Base-by-base conservation (phyloP, 768 basidiomycete genomes). In the Suillus ampliporus region DNA sequence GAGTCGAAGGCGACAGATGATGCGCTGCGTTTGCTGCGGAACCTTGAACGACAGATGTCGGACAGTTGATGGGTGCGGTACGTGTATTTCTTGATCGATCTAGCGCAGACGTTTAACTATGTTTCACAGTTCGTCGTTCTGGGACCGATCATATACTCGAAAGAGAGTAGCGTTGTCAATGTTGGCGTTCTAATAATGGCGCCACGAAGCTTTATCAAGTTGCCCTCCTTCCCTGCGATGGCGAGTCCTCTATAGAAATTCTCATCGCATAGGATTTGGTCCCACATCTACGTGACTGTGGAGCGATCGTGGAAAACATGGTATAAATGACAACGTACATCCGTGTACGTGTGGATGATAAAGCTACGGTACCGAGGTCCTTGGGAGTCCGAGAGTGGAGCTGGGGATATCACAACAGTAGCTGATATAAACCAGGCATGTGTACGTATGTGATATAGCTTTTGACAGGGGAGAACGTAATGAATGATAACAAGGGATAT, bases 1-100 rank as follows among this genome's bases (percentile, higher is more conserved):
- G 61, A 70, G 10, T 51, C 68, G 26, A 57, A 50, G 0, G 64
- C 60, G 17, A 75, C 75, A 41, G 71, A 76, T 51, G 66, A 64
- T 54, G 52, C 57, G 41, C 61, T 75, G 3, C 57, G 19, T 34
- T 44, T 72, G 26, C 46, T 76, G 61, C 64, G 65, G 37, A 48
- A 3, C 37, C 65, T 75, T 4, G 72, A 75, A 50, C 34, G 52
- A 14, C 19, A 26, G 50, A 17, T 34, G 23, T 1, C 10, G 41
- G n/a, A n/a, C n/a, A 53, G 17, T 53, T 35, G 52, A 53, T 35
- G 13, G 13, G 21, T n/a, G 52, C 14, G 21, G 52, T 53, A 53
- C 26, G 54, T 38, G 38, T 26, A 40, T 56, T 54, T 40, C 6
- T 19, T 17, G 26, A 56, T 26, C 13, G 5, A 26, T 19, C 37